Conservation (phyloP, 345 rosid genomes). For the Populus davidiana region DNA sequence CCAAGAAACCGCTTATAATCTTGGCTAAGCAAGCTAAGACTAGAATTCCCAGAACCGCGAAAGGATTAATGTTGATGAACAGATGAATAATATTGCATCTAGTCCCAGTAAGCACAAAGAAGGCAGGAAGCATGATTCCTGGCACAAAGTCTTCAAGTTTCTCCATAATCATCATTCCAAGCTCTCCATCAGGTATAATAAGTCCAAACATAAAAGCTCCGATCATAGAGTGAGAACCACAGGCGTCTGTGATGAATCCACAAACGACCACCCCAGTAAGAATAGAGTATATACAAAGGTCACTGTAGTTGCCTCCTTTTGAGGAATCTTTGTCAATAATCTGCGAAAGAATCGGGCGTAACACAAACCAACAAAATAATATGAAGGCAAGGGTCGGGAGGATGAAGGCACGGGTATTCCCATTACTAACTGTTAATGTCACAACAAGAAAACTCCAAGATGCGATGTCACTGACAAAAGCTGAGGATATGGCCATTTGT, state of each 20-base stretch:
- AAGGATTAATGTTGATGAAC: neutral
- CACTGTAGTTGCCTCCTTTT: slow-evolving; percentile 20
- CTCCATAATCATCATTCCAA: slow-evolving; percentile 31
- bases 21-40: slow-evolving; percentile 27
- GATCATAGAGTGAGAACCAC: slow-evolving; percentile 14
- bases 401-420: neutral
- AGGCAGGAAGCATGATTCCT: slow-evolving; percentile 10
- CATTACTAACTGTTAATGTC: slow-evolving; percentile 4
- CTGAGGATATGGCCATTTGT: slow-evolving; percentile 43
- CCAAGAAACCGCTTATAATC: slow-evolving; percentile 28
- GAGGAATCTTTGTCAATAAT: slow-evolving; percentile 17
- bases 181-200: slow-evolving; percentile 19
- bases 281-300: slow-evolving; percentile 3
- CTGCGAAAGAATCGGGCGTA: slow-evolving; percentile 46
- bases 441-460: slow-evolving; percentile 49
- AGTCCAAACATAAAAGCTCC: slow-evolving; percentile 22
- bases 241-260: slow-evolving; percentile 19
- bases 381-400: slow-evolving; percentile 29
- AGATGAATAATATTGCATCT: neutral
- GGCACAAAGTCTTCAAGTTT: slow-evolving; percentile 15
- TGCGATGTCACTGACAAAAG: slow-evolving; percentile 42
- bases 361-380: slow-evolving; percentile 26
- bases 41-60: neutral
- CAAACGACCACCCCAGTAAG: slow-evolving; percentile 3
- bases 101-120: slow-evolving; percentile 3